Evolutionary conservation across 345 rosid species (phyloP), one percentile per base, ranked within the genome.

Genomic region (Gossypium rotundifolium): DNA sequence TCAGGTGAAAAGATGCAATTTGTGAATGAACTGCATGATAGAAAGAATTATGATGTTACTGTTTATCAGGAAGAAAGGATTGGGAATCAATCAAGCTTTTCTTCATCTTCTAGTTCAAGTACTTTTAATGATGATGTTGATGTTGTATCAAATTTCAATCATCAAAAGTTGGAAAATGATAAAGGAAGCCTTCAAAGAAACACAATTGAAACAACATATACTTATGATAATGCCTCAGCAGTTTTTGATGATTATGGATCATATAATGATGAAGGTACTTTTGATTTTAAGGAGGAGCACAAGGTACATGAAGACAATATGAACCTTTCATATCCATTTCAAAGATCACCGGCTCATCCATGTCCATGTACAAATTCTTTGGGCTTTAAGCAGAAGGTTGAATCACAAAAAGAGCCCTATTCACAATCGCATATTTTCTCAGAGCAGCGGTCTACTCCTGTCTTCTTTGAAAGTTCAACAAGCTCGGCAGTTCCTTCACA

Each of bases 191-290:
- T 79, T 68, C 85, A 66, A 71, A 84, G 77, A 65, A 82, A 78
- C 72, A 59, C 76, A 59, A 38, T 71, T 70, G 84, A 84, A 76
- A 51, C 76, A 74, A 46, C 75, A 63, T 79, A 69, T 61, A 65
- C 59, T 14, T 66, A 22, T 66, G 82, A 75, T 53, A 79, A 80
- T 84, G 83, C 81, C 77, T 78, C 78, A 53, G 84, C 68, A 12
- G 71, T 82, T 75, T 94, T 89, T 84, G 98, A 92, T 79, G 89
- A 89, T 75, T 87, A 77, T 79, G 88, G 78, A 71, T 93, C 87
- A 70, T 87, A 87, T 77, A 83, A 74, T 60, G 91, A 84, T 73
- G 83, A 72, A 52, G 68, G 63, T 79, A 81, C 79, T 29, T 83
- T 88, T 75, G 87, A 86, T 83, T 58, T 70, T 27, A 81, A 84